These are phyloP conservation scores for Chlamydomonas incerta DNA, from an alignment of 139 green algal species.

Conservation along the genomic window DNA sequence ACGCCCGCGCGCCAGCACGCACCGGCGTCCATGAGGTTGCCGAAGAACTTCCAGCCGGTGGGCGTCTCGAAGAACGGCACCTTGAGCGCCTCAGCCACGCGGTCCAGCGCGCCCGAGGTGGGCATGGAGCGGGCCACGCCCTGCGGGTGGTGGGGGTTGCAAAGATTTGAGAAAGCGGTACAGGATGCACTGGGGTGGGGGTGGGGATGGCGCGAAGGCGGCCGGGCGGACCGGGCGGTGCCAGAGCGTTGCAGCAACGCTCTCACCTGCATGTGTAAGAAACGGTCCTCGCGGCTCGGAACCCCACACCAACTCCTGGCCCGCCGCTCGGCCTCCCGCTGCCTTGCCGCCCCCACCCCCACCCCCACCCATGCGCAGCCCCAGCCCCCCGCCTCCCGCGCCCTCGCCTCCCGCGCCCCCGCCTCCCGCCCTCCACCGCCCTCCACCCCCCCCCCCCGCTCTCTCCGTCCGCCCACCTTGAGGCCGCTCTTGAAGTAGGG, in stretches of 20 bases:
- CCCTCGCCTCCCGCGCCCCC: not conserved
- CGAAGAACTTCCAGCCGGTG: constrained; percentile 99
- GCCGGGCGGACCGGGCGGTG: too few species aligned
- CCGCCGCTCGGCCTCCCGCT: too few species aligned
- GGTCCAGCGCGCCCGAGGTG: constrained; percentile 94
- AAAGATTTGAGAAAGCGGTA: too few species aligned
- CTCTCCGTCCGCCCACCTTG: constrained; percentile 73
- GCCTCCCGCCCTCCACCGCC: not conserved
- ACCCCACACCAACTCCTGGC: too few species aligned
- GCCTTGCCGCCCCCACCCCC: too few species aligned
- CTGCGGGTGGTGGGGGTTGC: constrained; percentile 48
- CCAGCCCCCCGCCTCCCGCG: too few species aligned
- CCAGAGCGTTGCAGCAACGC: too few species aligned
- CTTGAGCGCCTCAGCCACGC: constrained; percentile 86
- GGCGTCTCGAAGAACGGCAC: constrained; percentile 96
- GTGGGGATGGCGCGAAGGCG: too few species aligned
- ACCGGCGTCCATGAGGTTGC: constrained; percentile 98
- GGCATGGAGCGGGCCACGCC: constrained; percentile 98
- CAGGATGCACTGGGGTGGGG: too few species aligned
- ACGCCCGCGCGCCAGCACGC: not conserved
- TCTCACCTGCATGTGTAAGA: too few species aligned
- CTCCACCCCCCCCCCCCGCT: not conserved
- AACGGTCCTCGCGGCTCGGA: too few species aligned
- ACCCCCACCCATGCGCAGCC: too few species aligned
- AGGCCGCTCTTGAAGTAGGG: constrained; percentile 97